Evolutionary conservation across 495 filamentous ascomycete genomes (phyloP), one percentile per base, ranked within the genome.

Genomic region (Stereocaulon alpinum): DNA sequence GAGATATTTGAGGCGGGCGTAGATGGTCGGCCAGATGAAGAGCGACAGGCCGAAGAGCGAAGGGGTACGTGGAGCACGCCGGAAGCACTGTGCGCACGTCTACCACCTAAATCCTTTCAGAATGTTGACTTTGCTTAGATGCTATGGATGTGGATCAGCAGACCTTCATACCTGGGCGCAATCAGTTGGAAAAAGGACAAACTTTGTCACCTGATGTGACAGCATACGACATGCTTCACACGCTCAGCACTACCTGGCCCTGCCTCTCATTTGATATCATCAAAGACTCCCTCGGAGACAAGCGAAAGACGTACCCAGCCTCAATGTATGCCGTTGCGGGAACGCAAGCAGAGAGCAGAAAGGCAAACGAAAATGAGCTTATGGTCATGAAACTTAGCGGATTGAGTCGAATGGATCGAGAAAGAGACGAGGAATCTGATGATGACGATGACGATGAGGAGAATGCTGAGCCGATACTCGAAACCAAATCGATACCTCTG

Each of bases 161-260:
- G 68, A 93, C 89, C 40, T 96, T 95, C 73, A 95, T 98, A 67
- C 88, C 91, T 58, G 91, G 91, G 48, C 81, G 93, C 61, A 84
- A 89, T 66, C 87, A 88, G 72, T 80, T 96, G 56, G 86, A 84
- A 55, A 84, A 89, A 40, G 92, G 89, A 61, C 89, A 98, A 76
- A 93, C 88, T 10, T 79, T 98, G 30, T 80, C 89, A 12, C 91
- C 93, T 15, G 93, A 98, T 71, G 76, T 86, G 41, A 89, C 86
- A 7, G 90, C 93, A 2, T 98, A 98, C 74, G 83, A 95, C 66
- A 93, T 98, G 90, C 83, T 97, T 37, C 93, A 98, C 75, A 87
- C 83, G 47, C 77, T 97, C 47, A 91, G 85, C 70, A 86, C 91
- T 17, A 87, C 89, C 0, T 98, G 93, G 93, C 93, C 93, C 6